A percentile compares a stretch with the other conserved stretches of the same genome.
Conservation (phyloP, 1,139 yeast species). For the Yamadazyma diddensiae region DNA sequence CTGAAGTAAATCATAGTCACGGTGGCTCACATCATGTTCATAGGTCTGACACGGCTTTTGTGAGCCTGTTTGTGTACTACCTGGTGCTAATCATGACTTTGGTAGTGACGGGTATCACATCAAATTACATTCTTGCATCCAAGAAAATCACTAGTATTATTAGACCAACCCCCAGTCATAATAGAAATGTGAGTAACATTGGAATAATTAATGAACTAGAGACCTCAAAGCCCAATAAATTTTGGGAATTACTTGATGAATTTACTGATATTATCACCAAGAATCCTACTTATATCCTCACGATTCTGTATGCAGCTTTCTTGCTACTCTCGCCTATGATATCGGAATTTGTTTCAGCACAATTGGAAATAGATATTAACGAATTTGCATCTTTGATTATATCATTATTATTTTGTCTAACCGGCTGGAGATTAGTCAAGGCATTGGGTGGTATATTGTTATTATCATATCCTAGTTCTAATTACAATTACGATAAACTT, state of each 20-base stretch:
- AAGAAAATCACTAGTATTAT: conserved; percentile 37
- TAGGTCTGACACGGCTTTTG: conserved; percentile 25
- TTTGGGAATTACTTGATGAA: conserved; percentile 11
- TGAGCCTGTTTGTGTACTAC: conserved; percentile 25
- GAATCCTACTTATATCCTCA: conserved; percentile 63
- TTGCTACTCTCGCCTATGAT: conserved; percentile 33
- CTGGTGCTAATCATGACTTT: conserved; percentile 25
- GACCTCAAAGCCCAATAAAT: conserved; percentile 6
- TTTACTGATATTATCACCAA: conserved; percentile 24
- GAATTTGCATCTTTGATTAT: conserved; percentile 51
- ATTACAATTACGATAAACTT: conserved; percentile 35
- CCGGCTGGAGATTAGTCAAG: conserved; percentile 55
- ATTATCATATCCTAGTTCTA: conserved; percentile 50
- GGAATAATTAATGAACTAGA: conserved; percentile 12
- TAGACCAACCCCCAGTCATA: conserved; percentile 14
- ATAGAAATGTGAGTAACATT: conserved; percentile 15
- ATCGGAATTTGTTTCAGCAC: conserved; percentile 27
- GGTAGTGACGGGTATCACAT: conserved; percentile 33
- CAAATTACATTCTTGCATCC: conserved; percentile 33
- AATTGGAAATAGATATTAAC: conserved; percentile 38
- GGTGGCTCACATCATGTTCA: conserved; percentile 55
- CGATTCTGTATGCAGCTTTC: conserved; percentile 51
- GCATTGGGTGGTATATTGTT: conserved; percentile 51
- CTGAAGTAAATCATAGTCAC: conserved; percentile 21
- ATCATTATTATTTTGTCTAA: conserved; percentile 46